phyloP scores from a whole-genome alignment of 768 basidiomycete species.

The Leccinum obscurum region DNA sequence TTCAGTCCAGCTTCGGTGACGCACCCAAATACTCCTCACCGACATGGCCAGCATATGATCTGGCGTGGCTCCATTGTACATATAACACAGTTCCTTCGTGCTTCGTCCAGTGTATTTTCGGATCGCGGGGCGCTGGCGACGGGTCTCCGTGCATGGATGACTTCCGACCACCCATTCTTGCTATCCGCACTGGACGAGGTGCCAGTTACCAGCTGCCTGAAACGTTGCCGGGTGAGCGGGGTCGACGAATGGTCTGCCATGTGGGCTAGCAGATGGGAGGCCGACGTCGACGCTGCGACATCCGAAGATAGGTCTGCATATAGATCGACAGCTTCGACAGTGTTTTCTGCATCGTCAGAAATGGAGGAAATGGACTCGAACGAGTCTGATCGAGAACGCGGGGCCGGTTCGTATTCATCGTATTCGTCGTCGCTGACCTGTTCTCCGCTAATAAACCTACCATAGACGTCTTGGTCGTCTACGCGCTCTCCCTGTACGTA shows the following conservation, averaged over 20 bases:
- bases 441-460: slow-evolving; percentile 62
- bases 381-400: slow-evolving; percentile 22
- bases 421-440: slow-evolving; percentile 50
- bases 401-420: slow-evolving; percentile 35
- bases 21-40: slow-evolving; percentile 42
- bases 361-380: slow-evolving; percentile 25
- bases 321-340: slow-evolving; percentile 46
- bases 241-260: slow-evolving; percentile 43
- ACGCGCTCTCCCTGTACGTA: slow-evolving; percentile 12
- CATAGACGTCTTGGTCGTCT: slow-evolving; percentile 46
- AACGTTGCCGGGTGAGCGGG: slow-evolving; percentile 51
- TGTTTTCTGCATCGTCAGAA: slow-evolving; percentile 34
- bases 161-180: slow-evolving; percentile 31
- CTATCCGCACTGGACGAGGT: slow-evolving; percentile 17
- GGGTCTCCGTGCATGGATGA: slow-evolving; percentile 29
- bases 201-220: slow-evolving; percentile 37
- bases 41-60: slow-evolving; percentile 85
- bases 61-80: slow-evolving; percentile 68
- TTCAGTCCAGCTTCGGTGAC: slow-evolving; percentile 1
- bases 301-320: slow-evolving; percentile 54
- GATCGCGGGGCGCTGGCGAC: slow-evolving; percentile 18
- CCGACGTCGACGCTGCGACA: slow-evolving; percentile 33
- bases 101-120: slow-evolving; percentile 27
- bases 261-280: slow-evolving; percentile 56
- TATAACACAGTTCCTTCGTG: slow-evolving; percentile 58